phyloP scores from a whole-genome alignment of 768 basidiomycete genomes.

The Kwoniella bestiolae region DNA sequence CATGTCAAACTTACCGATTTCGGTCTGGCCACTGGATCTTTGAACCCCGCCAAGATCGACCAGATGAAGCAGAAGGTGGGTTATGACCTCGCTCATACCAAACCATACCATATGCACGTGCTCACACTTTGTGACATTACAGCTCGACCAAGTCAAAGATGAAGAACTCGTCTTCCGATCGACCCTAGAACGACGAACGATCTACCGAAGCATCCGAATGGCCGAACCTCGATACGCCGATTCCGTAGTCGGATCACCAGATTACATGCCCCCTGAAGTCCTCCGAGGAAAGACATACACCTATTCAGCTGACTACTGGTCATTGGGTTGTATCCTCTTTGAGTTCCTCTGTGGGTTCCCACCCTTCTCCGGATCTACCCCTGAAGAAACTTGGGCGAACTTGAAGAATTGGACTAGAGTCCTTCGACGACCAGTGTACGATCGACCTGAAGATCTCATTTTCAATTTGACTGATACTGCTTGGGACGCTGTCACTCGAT shows the following conservation, averaged over 20 bases:
- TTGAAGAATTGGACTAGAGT: slow-evolving; percentile 97
- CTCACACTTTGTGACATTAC: slow-evolving; percentile 11
- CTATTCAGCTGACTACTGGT: slow-evolving; percentile 98
- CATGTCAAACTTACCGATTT: slow-evolving; percentile 94
- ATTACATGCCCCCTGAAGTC: slow-evolving; percentile 91
- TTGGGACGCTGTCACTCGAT: slow-evolving; percentile 88
- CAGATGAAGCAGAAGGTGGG: slow-evolving; percentile 86
- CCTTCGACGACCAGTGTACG: slow-evolving; percentile 89
- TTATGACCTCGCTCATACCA: slow-evolving; percentile 1
- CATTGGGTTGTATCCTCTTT: slow-evolving; percentile 95
- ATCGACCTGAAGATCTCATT: slow-evolving; percentile 91
- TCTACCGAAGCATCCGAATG: slow-evolving; percentile 88
- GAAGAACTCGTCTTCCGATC: slow-evolving; percentile 85
- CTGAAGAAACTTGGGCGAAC: slow-evolving; percentile 99
- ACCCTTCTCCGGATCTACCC: slow-evolving; percentile 92
- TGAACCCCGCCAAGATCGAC: slow-evolving; percentile 93
- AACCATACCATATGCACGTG: not conserved
- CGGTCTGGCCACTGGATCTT: slow-evolving; percentile 91
- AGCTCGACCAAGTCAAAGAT: slow-evolving; percentile 97
- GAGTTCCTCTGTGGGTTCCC: slow-evolving; percentile 83
- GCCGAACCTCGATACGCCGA: slow-evolving; percentile 91
- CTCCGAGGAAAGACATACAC: slow-evolving; percentile 92
- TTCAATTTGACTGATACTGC: slow-evolving; percentile 93
- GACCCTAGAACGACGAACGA: slow-evolving; percentile 89
- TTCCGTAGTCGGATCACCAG: slow-evolving; percentile 95